These are phyloP conservation scores for Licmophora abbreviata DNA, from an alignment of 108 stramenopile species.

Conservation along the genomic window DNA sequence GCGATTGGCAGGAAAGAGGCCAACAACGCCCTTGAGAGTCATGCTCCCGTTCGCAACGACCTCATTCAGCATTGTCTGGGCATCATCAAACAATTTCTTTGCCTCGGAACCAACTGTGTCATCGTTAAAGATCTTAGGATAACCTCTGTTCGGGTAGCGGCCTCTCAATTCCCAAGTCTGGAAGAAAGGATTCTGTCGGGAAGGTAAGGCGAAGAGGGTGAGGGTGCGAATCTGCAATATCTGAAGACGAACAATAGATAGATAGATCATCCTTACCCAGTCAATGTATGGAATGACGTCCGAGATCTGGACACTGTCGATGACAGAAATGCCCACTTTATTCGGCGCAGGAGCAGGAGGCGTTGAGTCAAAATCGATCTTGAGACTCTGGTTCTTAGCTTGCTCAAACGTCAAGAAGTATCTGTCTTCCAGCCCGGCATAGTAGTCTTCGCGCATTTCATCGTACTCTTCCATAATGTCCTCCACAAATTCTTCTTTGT, in stretches of 20 bases:
- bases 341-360: conserved; percentile 85
- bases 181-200: conserved; percentile 96
- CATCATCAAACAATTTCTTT: conserved; percentile 97
- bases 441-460: conserved; percentile 95
- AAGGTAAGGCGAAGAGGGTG: neutral
- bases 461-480: conserved; percentile 94
- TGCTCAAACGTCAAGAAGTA: conserved; percentile 89
- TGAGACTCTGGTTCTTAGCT: conserved; percentile 70
- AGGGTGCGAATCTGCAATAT: neutral
- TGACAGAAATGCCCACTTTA: conserved; percentile 71
- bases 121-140: conserved; percentile 99
- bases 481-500: conserved; percentile 90
- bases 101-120: conserved; percentile 94
- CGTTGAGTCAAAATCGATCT: conserved; percentile 83
- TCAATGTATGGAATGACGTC: conserved; percentile 98
- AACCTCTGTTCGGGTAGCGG: conserved; percentile 99
- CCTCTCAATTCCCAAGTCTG: conserved; percentile 99
- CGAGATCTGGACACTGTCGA: conserved; percentile 66
- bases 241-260: conserved; percentile 10
- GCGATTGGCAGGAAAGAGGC: conserved; percentile 92
- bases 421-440: conserved; percentile 95
- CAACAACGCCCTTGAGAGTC: conserved; percentile 88
- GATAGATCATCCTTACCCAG: conserved; percentile 53
- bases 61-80: conserved; percentile 89
- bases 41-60: conserved; percentile 85